Evolutionary conservation across 2,329 filamentous ascomycete species (phyloP).

Genomic region (Alternaria novae-zelandiae): DNA sequence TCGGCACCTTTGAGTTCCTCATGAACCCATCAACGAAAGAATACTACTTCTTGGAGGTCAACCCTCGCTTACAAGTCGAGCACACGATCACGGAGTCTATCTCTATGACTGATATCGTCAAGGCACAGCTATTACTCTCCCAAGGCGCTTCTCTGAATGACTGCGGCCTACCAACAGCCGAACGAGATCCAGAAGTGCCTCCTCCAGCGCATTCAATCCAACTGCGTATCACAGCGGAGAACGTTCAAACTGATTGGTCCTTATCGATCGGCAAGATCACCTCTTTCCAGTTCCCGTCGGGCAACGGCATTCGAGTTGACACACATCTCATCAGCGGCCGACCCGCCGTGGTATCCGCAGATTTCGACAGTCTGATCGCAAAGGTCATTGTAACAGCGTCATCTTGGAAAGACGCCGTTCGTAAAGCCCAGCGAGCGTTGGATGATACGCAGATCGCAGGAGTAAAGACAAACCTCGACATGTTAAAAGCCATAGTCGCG

Average conservation of each 20-base stretch:
- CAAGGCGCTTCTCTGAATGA: constrained; percentile 55
- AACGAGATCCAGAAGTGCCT: constrained; percentile 39
- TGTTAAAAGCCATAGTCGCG: constrained; percentile 61
- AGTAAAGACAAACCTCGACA: constrained; percentile 63
- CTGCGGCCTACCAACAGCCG: constrained; percentile 38
- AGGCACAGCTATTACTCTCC: constrained; percentile 60
- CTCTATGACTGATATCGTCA: constrained; percentile 61
- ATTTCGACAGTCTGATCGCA: constrained; percentile 66
- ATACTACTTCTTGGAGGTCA: constrained; percentile 67
- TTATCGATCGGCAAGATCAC: constrained; percentile 67
- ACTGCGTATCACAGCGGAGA: constrained; percentile 64
- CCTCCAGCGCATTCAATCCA: constrained; percentile 60
- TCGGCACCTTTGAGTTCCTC: constrained; percentile 71
- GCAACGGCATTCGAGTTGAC: constrained; percentile 65
- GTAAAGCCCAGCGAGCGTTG: constrained; percentile 62
- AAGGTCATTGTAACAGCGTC: constrained; percentile 65
- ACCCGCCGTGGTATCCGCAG: constrained; percentile 56
- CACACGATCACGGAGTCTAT: constrained; percentile 67
- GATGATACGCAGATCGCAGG: constrained; percentile 63
- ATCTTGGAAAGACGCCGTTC: constrained; percentile 59
- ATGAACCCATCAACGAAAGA: constrained; percentile 57
- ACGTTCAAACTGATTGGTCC: constrained; percentile 60
- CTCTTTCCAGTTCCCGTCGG: constrained; percentile 60
- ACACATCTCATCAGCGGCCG: constrained; percentile 58
- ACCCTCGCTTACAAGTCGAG: constrained; percentile 67